A percentile compares a stretch with the other conserved stretches of the same genome.
Evolutionary conservation across 768 basidiomycete species (phyloP).

Genomic region (Agaricus subrufescens): DNA sequence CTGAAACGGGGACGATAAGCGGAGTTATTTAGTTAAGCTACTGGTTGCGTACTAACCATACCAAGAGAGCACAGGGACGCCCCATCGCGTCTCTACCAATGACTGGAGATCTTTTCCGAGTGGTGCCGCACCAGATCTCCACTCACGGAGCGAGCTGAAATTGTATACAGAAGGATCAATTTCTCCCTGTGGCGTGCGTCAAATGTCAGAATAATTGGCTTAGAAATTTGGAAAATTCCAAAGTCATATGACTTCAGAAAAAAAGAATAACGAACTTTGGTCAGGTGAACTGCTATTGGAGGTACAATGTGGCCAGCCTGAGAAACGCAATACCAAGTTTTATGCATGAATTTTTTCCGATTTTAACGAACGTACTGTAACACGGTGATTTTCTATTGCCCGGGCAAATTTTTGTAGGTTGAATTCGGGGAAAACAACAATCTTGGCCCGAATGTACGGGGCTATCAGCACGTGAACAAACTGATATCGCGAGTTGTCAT

Average conservation of each 20-base stretch:
- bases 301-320: slow-evolving; percentile 2
- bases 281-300: background rate
- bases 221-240: background rate
- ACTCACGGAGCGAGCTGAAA: background rate
- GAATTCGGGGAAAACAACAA: slow-evolving; percentile 1
- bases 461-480: background rate
- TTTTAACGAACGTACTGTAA: background rate
- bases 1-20: background rate
- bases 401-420: background rate
- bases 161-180: background rate
- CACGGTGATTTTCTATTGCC: background rate
- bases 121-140: slow-evolving; percentile 2
- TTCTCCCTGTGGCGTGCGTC: background rate
- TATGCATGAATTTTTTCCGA: no score
- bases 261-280: background rate
- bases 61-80: background rate
- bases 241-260: background rate
- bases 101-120: slow-evolving; percentile 3
- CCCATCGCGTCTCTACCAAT: background rate
- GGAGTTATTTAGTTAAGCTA: background rate
- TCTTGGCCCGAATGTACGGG: background rate
- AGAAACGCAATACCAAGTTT: no score
- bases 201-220: no score
- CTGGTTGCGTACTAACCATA: background rate
- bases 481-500: background rate